Evolutionary conservation across 208 protist species (phyloP).

Genomic region (Borovskyia barvae): DNA sequence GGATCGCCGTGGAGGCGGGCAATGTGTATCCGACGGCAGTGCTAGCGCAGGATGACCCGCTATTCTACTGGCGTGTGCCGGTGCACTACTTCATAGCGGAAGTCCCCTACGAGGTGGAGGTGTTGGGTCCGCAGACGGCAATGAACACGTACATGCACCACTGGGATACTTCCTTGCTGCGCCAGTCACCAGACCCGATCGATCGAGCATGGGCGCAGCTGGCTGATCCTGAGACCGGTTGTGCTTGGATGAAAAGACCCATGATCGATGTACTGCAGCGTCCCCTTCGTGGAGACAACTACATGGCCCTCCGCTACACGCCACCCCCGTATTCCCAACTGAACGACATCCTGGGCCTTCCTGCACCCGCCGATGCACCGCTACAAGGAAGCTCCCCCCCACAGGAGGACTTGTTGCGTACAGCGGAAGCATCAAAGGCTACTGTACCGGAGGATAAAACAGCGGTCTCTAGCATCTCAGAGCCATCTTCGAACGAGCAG

Average conservation of each 20-base stretch:
- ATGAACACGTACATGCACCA: slow-evolving; percentile 77
- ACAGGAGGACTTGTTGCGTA: no score
- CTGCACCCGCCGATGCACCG: not conserved
- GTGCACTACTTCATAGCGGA: slow-evolving; percentile 89
- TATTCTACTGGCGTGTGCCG: slow-evolving; percentile 88
- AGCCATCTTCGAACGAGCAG: no score
- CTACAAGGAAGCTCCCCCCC: no score
- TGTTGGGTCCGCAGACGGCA: slow-evolving; percentile 77
- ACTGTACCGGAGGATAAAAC: no score
- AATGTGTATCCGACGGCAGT: slow-evolving; percentile 68
- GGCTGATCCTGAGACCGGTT: slow-evolving; percentile 81
- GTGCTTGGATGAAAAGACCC: slow-evolving; percentile 75
- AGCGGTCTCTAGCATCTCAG: no score
- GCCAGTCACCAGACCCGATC: slow-evolving; percentile 86
- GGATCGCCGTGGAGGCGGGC: slow-evolving; percentile 70
- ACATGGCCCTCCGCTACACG: slow-evolving; percentile 87
- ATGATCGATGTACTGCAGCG: slow-evolving; percentile 87
- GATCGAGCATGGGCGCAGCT: slow-evolving; percentile 83
- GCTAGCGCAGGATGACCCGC: slow-evolving; percentile 51
- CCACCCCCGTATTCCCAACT: slow-evolving; percentile 79
- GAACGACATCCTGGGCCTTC: slow-evolving; percentile 54
- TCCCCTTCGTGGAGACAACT: slow-evolving; percentile 74
- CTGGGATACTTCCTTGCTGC: slow-evolving; percentile 77
- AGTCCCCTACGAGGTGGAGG: slow-evolving; percentile 75
- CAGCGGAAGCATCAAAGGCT: no score